These are phyloP conservation scores for Beauveria medogensis DNA, from an alignment of 2,329 filamentous ascomycete genomes.

Conservation along the genomic window DNA sequence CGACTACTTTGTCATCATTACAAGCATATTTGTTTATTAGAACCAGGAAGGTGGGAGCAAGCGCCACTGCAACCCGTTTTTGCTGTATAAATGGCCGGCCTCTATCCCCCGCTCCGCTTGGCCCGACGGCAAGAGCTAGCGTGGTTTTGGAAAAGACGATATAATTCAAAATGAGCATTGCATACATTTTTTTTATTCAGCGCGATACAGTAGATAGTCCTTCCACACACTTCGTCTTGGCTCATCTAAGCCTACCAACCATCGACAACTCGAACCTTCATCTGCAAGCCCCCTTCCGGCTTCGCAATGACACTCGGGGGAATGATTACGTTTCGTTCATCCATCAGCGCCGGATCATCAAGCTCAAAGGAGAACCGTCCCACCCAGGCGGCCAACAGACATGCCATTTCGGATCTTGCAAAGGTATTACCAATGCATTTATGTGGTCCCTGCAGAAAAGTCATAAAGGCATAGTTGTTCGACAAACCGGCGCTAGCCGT, in stretches of 20 bases:
- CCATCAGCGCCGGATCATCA: constrained; percentile 49
- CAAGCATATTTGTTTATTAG: too few relatives aligned
- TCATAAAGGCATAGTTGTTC: constrained; percentile 70
- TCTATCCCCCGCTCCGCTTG: too few relatives aligned
- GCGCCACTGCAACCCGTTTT: too few relatives aligned
- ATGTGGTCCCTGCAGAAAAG: constrained; percentile 78
- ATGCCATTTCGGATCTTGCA: constrained; percentile 77
- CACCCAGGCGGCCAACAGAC: constrained; percentile 67
- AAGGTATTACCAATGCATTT: constrained; percentile 80
- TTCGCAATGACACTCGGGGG: neutral
- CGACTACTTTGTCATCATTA: too few relatives aligned
- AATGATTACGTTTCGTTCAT: neutral
- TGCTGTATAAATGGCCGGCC: too few relatives aligned
- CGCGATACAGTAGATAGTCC: too few relatives aligned
- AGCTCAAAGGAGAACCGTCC: constrained; percentile 63
- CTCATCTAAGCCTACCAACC: constrained; percentile 1
- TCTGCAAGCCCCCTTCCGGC: constrained; percentile 8
- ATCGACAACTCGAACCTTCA: constrained; percentile 7
- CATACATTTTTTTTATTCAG: too few relatives aligned
- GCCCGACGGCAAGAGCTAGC: too few relatives aligned
- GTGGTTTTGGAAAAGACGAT: too few relatives aligned
- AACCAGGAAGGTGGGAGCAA: too few relatives aligned
- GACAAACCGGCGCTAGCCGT: constrained; percentile 42
- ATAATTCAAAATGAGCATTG: too few relatives aligned
- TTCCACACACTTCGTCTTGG: too few relatives aligned